Conservation (phyloP, 2,329 filamentous ascomycete genomes). For the Rosellinia necatrix region DNA sequence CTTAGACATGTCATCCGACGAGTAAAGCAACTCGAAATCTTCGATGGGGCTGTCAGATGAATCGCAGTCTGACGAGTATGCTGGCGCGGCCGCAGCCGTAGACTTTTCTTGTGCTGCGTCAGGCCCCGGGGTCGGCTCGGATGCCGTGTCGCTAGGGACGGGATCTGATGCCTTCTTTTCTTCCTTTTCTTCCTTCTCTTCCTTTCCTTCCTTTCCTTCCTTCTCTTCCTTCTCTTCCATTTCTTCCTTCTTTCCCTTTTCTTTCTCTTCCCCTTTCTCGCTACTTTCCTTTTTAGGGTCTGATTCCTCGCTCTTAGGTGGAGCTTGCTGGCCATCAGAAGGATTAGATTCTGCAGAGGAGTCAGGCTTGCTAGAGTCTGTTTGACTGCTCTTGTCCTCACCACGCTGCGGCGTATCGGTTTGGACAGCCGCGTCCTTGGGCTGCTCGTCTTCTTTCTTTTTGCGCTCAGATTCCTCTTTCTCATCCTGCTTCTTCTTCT, state of each 20-base stretch:
- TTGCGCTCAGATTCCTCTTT: constrained; percentile 29
- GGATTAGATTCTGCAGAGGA: constrained; percentile 25
- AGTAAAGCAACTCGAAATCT: constrained; percentile 64
- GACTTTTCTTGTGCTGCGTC: constrained; percentile 11
- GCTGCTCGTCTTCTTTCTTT: constrained; percentile 37
- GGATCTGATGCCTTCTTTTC: constrained; percentile 12
- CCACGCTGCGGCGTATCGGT: constrained; percentile 35
- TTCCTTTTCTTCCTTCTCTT: constrained; percentile 2
- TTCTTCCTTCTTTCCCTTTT: constrained; percentile 7
- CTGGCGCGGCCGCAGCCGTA: constrained; percentile 11
- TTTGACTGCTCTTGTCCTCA: constrained; percentile 38
- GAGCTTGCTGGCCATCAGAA: constrained; percentile 6
- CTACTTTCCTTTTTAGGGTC: constrained; percentile 10
- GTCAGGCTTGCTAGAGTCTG: constrained; percentile 26
- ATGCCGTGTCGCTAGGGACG: neutral
- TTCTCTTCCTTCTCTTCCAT: constrained; percentile 12
- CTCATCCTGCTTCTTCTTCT: constrained; percentile 36
- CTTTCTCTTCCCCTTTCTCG: constrained; percentile 8
- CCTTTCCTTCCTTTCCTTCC: constrained; percentile 16
- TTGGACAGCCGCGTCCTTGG: constrained; percentile 40
- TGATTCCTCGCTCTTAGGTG: constrained; percentile 18
- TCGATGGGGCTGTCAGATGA: constrained; percentile 64
- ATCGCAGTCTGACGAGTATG: constrained; percentile 54
- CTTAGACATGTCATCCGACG: constrained; percentile 60
- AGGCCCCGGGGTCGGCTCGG: neutral